phyloP scores from a whole-genome alignment of 495 filamentous ascomycete genomes.

The Bacidia rubella region DNA sequence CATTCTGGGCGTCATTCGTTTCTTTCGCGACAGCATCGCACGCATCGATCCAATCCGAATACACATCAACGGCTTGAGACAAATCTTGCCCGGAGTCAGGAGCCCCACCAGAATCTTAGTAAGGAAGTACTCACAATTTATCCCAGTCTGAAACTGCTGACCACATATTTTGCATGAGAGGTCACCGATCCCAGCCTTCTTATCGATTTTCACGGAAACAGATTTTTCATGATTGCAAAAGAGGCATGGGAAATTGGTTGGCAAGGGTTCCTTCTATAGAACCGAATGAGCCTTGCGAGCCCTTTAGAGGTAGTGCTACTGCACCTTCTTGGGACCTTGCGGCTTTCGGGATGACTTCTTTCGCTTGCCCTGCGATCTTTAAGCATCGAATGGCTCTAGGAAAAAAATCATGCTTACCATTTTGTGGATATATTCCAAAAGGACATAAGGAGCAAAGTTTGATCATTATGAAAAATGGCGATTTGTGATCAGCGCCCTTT shows the following conservation, averaged over 20 bases:
- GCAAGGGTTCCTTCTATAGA: conserved; percentile 67
- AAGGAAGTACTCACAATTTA: conserved; percentile 59
- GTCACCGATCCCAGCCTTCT: conserved; percentile 71
- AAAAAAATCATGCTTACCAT: no score
- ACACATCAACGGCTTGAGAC: conserved; percentile 83
- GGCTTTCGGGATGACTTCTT: conserved; percentile 87
- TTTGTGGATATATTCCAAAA: no score
- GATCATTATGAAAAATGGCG: no score
- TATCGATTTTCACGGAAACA: conserved; percentile 77
- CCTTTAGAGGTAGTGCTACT: neutral
- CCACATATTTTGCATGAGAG: conserved; percentile 88
- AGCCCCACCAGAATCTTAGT: neutral
- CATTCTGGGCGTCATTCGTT: conserved; percentile 29
- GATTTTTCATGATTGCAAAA: conserved; percentile 97
- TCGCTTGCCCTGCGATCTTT: conserved; percentile 59
- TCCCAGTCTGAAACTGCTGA: conserved; percentile 78
- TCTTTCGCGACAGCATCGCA: conserved; percentile 70
- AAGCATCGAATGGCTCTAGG: no score
- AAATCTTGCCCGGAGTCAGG: conserved; percentile 44
- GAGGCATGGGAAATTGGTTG: conserved; percentile 81
- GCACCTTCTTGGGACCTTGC: conserved; percentile 69
- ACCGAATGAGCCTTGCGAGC: neutral
- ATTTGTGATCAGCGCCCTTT: no score
- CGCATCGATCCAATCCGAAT: conserved; percentile 96
- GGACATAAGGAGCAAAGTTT: no score